Evolutionary conservation across 2,329 filamentous ascomycete genomes (phyloP).

Genomic region (Paraphaeosphaeria sporulosa): DNA sequence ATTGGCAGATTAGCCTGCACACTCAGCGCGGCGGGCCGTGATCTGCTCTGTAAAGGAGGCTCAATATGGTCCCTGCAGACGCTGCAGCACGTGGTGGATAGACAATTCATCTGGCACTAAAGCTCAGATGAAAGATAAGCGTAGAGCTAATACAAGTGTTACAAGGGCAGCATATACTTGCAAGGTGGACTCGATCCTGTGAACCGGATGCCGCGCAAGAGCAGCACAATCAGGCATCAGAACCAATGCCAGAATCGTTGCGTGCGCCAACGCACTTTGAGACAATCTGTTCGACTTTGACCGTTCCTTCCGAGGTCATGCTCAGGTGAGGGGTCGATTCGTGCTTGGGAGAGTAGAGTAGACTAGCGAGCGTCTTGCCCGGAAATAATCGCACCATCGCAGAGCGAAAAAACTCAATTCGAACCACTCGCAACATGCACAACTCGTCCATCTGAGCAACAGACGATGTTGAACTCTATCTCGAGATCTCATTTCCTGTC

Average conservation of each 20-base stretch:
- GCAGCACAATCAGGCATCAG: neutral
- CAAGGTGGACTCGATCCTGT: neutral
- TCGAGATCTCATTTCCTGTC: neutral
- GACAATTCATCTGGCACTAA: neutral
- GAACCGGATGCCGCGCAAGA: neutral
- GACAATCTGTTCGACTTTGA: neutral
- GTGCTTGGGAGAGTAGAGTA: neutral
- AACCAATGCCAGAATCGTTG: neutral
- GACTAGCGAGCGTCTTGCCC: conserved; percentile 1
- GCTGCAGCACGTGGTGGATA: neutral
- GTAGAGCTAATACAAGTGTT: neutral
- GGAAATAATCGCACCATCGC: neutral
- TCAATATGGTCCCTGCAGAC: conserved; percentile 2
- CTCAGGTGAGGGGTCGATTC: neutral
- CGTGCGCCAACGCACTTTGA: neutral
- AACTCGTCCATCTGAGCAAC: neutral
- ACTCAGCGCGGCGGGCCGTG: neutral
- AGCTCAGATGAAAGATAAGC: neutral
- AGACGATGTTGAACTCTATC: neutral
- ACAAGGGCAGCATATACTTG: neutral
- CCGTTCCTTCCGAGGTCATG: neutral
- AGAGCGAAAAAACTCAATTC: neutral
- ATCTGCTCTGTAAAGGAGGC: conserved; percentile 4
- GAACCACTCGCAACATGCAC: neutral
- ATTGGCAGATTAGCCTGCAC: neutral